phyloP scores from a whole-genome alignment of 805 yeast genomes.

The Spathaspora sp. region DNA sequence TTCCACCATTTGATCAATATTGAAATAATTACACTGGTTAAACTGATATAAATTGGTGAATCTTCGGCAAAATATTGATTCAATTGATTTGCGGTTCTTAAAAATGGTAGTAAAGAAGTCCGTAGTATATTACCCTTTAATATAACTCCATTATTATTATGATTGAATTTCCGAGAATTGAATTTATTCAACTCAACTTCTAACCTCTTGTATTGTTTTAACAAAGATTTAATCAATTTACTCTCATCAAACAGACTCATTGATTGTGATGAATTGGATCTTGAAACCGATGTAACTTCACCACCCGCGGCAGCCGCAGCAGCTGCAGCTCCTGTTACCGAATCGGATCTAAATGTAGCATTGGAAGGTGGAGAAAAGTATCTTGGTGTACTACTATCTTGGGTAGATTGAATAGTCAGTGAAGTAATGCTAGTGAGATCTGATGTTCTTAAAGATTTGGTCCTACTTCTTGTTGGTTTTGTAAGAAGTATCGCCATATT shows the following conservation, averaged over 20 bases:
- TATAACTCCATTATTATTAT: constrained; percentile 16
- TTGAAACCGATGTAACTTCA: background rate
- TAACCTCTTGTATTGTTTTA: constrained; percentile 33
- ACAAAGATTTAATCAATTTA: constrained; percentile 17
- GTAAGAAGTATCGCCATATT: background rate
- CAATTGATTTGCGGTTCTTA: constrained; percentile 25
- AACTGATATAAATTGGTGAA: constrained; percentile 26
- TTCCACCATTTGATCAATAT: constrained; percentile 52
- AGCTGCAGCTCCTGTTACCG: background rate
- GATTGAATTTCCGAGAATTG: constrained; percentile 27
- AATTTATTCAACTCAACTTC: constrained; percentile 45
- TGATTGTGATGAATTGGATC: constrained; percentile 1
- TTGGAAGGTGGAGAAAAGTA: background rate
- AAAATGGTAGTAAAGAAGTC: constrained; percentile 43
- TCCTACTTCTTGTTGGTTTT: background rate
- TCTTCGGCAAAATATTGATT: constrained; percentile 15
- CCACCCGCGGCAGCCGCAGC: too few relatives aligned
- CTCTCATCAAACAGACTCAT: constrained; percentile 7
- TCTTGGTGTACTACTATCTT: background rate
- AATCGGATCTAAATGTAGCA: background rate
- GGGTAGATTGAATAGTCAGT: background rate
- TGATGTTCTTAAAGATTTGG: background rate
- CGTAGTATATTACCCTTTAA: constrained; percentile 38
- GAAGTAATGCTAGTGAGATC: background rate
- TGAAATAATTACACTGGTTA: constrained; percentile 28